phyloP scores from a whole-genome alignment of 225 moss, liverwort and hornwort genomes.

The Sphagnum tenellum region DNA sequence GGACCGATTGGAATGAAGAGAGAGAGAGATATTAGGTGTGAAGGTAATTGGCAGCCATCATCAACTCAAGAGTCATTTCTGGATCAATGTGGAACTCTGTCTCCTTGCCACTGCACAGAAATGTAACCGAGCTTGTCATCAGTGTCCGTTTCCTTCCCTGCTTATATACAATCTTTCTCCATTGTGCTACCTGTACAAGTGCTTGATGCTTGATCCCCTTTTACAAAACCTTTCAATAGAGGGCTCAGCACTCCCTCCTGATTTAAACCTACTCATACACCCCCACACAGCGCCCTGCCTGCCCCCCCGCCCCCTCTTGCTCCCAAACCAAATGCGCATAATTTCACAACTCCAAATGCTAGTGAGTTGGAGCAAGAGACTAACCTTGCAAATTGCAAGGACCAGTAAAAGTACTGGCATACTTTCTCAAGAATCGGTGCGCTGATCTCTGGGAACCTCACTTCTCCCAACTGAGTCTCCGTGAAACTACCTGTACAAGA shows the following conservation, averaged over 20 bases:
- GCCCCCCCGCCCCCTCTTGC: too few species aligned
- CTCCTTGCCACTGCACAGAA: slow-evolving; percentile 63
- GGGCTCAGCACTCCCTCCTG: too few species aligned
- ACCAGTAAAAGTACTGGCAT: slow-evolving; percentile 99
- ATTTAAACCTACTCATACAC: too few species aligned
- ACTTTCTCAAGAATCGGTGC: slow-evolving; percentile 91
- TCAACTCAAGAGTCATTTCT: slow-evolving; percentile 82
- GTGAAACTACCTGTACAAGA: slow-evolving; percentile 56
- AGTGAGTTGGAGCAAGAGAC: background rate
- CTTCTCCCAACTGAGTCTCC: slow-evolving; percentile 87
- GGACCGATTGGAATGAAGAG: too few species aligned
- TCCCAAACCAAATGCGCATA: too few species aligned
- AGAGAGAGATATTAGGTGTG: slow-evolving; percentile 49
- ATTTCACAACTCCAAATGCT: too few species aligned
- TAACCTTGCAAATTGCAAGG: slow-evolving; percentile 60
- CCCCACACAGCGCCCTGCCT: too few species aligned
- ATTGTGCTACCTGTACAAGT: too few species aligned
- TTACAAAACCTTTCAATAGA: too few species aligned
- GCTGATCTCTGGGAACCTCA: slow-evolving; percentile 93
- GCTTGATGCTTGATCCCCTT: too few species aligned
- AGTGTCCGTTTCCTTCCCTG: too few species aligned
- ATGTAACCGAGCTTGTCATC: background rate
- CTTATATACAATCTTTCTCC: too few species aligned
- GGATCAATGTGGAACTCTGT: slow-evolving; percentile 83
- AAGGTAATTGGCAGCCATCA: slow-evolving; percentile 92